Percentiles rank a stretch among this genome's conserved stretches.
phyloP scores from a whole-genome alignment of 2,329 filamentous ascomycete genomes.

The Fusarium subglutinans region DNA sequence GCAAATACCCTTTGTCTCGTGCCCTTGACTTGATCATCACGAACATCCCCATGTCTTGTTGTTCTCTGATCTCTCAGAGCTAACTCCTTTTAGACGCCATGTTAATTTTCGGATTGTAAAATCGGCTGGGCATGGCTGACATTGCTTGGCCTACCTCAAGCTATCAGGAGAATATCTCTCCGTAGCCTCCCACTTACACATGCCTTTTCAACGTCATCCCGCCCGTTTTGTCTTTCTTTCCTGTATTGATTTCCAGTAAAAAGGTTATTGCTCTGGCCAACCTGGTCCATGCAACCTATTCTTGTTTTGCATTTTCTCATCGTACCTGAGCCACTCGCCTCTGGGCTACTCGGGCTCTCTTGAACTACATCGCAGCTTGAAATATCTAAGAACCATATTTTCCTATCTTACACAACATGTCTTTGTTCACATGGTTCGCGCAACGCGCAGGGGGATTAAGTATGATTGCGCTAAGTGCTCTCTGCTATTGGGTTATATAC shows the following conservation, averaged over 20 bases:
- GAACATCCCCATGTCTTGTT: neutral
- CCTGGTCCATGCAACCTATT: neutral
- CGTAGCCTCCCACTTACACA: constrained; percentile 9
- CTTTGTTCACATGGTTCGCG: constrained; percentile 63
- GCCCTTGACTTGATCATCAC: neutral
- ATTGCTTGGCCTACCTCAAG: neutral
- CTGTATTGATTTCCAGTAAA: neutral
- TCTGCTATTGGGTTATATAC: constrained; percentile 66
- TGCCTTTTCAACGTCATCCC: neutral
- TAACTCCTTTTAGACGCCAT: neutral
- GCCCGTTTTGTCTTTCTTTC: neutral
- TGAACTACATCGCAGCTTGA: neutral
- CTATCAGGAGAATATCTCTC: neutral
- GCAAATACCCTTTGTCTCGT: neutral
- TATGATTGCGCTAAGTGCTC: constrained; percentile 58
- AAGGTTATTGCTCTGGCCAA: neutral
- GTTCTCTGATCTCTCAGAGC: neutral
- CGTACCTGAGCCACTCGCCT: neutral
- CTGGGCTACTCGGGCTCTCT: neutral
- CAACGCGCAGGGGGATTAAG: constrained; percentile 64
- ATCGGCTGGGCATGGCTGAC: neutral
- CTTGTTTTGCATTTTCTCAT: neutral
- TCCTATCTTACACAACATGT: constrained; percentile 51
- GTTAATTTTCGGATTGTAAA: neutral
- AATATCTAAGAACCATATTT: neutral